These are phyloP conservation scores for Acmispon strigosus DNA, from an alignment of 306 rosid species.

Conservation along the genomic window DNA sequence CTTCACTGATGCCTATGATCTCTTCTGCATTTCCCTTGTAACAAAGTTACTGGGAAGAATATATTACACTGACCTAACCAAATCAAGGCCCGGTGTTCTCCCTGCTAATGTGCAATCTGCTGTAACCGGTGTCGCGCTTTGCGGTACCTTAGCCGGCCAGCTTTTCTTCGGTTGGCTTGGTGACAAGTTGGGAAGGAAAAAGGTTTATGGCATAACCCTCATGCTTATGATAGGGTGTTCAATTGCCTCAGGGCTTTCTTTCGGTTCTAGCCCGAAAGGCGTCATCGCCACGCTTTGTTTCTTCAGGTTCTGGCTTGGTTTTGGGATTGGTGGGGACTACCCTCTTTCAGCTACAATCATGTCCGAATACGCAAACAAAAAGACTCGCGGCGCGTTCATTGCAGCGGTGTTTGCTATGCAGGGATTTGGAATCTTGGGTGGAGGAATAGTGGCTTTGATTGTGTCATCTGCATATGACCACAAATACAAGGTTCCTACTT, in stretches of 20 bases:
- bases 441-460: conserved; percentile 64
- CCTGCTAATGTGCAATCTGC: conserved; percentile 69
- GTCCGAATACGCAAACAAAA: conserved; percentile 94
- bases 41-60: conserved; percentile 69
- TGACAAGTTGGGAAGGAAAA: conserved; percentile 77
- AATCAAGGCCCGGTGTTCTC: conserved; percentile 49
- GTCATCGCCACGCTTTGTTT: conserved; percentile 69
- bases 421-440: conserved; percentile 77
- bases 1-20: conserved; percentile 90
- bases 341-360: conserved; percentile 92
- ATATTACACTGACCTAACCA: conserved; percentile 26
- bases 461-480: conserved; percentile 50
- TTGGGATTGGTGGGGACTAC: conserved; percentile 93
- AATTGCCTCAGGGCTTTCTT: conserved; percentile 64
- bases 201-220: conserved; percentile 70
- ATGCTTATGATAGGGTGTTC: conserved; percentile 70
- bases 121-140: conserved; percentile 72
- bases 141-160: conserved; percentile 74
- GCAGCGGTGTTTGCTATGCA: conserved; percentile 96
- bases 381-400: conserved; percentile 81
- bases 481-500: conserved; percentile 43
- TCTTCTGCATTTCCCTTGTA: conserved; percentile 79
- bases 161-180: conserved; percentile 98
- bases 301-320: conserved; percentile 95
- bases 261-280: conserved; percentile 30